These are phyloP conservation scores for Globisporangium solare DNA, from an alignment of 352 stramenopile species.

Conservation along the genomic window DNA sequence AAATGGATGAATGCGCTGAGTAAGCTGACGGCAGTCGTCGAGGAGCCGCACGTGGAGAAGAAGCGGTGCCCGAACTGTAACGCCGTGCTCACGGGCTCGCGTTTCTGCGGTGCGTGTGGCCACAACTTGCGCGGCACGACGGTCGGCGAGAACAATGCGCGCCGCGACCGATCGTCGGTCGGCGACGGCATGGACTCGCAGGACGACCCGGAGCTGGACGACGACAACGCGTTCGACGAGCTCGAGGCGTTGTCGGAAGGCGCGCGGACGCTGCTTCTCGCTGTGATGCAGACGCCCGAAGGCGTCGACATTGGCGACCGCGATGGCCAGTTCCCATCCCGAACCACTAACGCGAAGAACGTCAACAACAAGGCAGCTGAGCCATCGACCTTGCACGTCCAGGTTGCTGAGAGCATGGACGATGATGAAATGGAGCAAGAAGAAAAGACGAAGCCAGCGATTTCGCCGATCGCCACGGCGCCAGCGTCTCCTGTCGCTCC, in stretches of 20 bases:
- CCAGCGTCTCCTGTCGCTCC: conserved; percentile 10
- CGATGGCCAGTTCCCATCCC: conserved; percentile 39
- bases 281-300: conserved; percentile 86
- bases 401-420: conserved; percentile 12
- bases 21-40: conserved; percentile 64
- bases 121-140: conserved; percentile 83
- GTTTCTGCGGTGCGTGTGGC: conserved; percentile 85
- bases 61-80: conserved; percentile 83
- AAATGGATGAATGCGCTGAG: conserved; percentile 87
- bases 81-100: conserved; percentile 79
- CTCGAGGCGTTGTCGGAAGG: conserved; percentile 84
- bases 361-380: not conserved
- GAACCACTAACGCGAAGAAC: conserved; percentile 8
- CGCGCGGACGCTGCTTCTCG: conserved; percentile 75
- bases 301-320: conserved; percentile 72
- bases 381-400: conserved; percentile 5
- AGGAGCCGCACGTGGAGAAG: conserved; percentile 74
- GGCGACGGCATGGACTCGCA: conserved; percentile 41
- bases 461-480: conserved; percentile 12
- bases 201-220: conserved; percentile 62
- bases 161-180: conserved; percentile 13
- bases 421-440: conserved; percentile 18
- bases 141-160: conserved; percentile 35
- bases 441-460: not conserved
- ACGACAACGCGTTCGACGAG: conserved; percentile 85